Evolutionary conservation across 1,284 basidiomycete species (phyloP), one percentile per base, ranked within the genome.

Genomic region (Bjerkandera adusta): DNA sequence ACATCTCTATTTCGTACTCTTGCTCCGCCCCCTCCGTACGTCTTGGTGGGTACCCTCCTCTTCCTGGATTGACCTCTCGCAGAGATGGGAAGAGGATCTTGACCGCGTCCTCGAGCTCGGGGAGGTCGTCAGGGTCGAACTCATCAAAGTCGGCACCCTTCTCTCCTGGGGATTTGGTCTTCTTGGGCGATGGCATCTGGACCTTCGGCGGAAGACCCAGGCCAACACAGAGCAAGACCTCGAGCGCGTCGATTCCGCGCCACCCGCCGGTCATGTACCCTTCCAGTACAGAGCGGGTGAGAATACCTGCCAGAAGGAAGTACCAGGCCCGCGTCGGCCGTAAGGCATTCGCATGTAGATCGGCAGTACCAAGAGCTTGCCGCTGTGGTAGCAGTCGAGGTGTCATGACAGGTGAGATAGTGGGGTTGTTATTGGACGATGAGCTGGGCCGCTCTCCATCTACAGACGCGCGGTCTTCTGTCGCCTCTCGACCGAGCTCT

Each of bases 191-290:
- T 5, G 34, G 25, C 36, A 37, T 39, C 20, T 33, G 20, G 4
- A 37, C 29, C 5, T 59, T 51, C n/a, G 56, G 51, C 24, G 51
- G 45, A 4, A 78, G 63, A 1, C 84, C 83, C 12, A 87, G 67
- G 0, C 90, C 90, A 24, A 92, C 75, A 1, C 82, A 80, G 34
- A 92, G 68, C 32, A 92, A 62, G 50, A 84, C 79, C 57, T 89
- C 83, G n/a, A 83, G 75, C 3, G 81, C 79, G 36, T 81, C 75
- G 1, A 77, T 69, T 0, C 89, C 85, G 27, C 75, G 76, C 90
- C 90, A 92, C 1, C 84, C 83, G 10, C 80, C 82, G 4, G 81
- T 82, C 36, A 92, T 69, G 59, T 91, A 92, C 0, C 89, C 90
- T 58, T 92, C 89, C 42, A 92, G 66, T 21, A 81, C 85, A 0